Base-by-base conservation (phyloP, 768 basidiomycete genomes). In the Suillus ampliporus region DNA sequence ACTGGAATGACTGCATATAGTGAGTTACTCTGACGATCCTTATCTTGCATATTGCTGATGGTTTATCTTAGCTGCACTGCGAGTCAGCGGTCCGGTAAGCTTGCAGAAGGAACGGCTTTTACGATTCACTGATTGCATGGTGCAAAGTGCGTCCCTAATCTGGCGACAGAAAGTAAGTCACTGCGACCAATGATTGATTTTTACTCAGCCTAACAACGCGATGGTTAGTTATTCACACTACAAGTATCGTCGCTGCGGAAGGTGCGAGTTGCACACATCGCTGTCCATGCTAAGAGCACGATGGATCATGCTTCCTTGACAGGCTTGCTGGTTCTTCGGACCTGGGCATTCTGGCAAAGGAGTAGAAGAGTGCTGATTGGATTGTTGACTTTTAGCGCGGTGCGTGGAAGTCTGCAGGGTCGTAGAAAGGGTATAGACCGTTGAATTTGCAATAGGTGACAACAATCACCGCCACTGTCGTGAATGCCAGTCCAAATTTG, bases 341-440 rank as follows among this genome's bases (percentile, higher is more conserved):
- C 69, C 11, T 69, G 63, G 34, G 69, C 69, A 2, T 71, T 66
- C 15, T 70, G 69, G 69, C 46, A 63, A 31, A 43, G 62, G 9
- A 34, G 65, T 34, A 70, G 53, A 34, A 31, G 48, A 9, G 15
- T 70, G 6, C 48, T 62, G 28, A 66, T 54, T 26, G 67, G 62
- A 34, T 70, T 72, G n/a, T 13, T 53, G 10, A 5, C 23, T n/a
- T 72, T 62, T 7, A 52, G 26, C 35, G 7, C 3, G 1, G 69
- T 72, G 40, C 38, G 62, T 58, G 7, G 31, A 31, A 31, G 31
- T 26, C 26, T n/a, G 2, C 15, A 34, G 21, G 34, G 17, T 17
- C 31, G 26, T 43, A 52, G 19, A 40, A 15, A 23, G 19, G 17
- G 6, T 3, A 26, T 35, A 17, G 14, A 9, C 1, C 43, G 19